Evolutionary conservation across 768 basidiomycete genomes (phyloP), one percentile per base, ranked within the genome.

Genomic region (Naematelia encephala): DNA sequence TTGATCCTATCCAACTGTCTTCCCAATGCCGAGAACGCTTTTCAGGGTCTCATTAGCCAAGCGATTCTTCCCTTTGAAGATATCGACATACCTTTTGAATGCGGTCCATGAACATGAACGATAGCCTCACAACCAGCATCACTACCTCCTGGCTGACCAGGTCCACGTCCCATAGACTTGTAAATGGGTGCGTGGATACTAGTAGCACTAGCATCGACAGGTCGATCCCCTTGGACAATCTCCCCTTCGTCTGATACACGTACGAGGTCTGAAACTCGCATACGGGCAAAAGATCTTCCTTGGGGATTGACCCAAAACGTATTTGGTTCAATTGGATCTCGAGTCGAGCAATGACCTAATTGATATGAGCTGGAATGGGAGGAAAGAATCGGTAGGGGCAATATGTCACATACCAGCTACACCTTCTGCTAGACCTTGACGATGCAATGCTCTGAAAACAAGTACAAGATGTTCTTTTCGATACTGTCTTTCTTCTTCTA

Each of bases 221-320:
- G 64, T 22, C 54, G 51, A 14, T 29, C n/a, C 5, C 64, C 68
- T 49, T 69, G 61, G 16, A 69, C 60, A 44, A 69, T 57, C 23
- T 51, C 10, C 0, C 68, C 68, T 19, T 61, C 57, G 29, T 48
- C 59, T 1, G 43, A 46, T 3, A 52, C 42, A 13, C 68, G 53
- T 21, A 69, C 60, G 12, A 69, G 43, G 45, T 69, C 68, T 5
- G 64, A 66, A 16, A 60, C 61, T 19, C 61, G 51, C 68, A 69
- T 69, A 45, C 59, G 55, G 8, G 59, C 61, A 44, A 69, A 69
- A 3, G 62, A 63, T 29, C 57, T 57, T 13, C 64, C 68, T 19
- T 66, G 61, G 5, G 68, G 62, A 43, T 69, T 69, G 46, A 69
- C 64, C 68, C 68, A 69, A 56, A 66, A 69, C 1, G 68, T 69